These are phyloP conservation scores for Corymbia citriodora DNA, from an alignment of 441 rosid species.

Conservation along the genomic window DNA sequence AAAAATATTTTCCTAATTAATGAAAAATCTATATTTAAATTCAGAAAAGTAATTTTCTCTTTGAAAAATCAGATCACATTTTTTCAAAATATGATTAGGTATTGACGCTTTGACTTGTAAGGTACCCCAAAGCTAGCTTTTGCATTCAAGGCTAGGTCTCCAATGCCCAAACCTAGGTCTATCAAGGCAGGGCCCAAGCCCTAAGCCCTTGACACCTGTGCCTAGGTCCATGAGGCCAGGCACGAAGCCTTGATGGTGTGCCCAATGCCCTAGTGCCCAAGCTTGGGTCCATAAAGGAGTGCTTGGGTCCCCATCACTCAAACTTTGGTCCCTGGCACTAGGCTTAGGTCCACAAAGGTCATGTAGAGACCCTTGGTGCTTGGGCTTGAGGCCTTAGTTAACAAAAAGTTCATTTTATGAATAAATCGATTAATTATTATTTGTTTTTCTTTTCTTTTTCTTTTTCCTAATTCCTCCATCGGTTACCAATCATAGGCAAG, in stretches of 20 bases:
- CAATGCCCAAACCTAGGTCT: fast-evolving
- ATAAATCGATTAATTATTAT: too few species aligned
- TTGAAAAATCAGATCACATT: fast-evolving
- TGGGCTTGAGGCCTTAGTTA: fast-evolving
- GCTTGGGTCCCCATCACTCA: fast-evolving
- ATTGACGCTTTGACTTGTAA: fast-evolving
- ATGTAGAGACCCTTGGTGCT: fast-evolving
- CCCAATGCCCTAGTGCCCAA: fast-evolving
- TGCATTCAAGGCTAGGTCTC: fast-evolving
- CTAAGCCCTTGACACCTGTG: fast-evolving
- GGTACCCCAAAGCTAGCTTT: fast-evolving
- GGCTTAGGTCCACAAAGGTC: background rate
- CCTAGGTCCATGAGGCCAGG: fast-evolving
- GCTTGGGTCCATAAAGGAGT: background rate
- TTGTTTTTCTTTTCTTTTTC: too few species aligned
- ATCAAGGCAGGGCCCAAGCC: too few species aligned
- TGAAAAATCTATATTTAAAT: fast-evolving
- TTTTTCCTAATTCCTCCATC: fast-evolving
- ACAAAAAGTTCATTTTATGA: fast-evolving
- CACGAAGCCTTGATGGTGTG: fast-evolving
- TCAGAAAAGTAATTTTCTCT: too few species aligned
- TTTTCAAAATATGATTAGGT: fast-evolving
- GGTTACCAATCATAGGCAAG: fast-evolving
- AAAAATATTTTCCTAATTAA: too few species aligned
- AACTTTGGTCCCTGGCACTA: fast-evolving